phyloP scores from a whole-genome alignment of 192 early-diverging fungal species.

The Blastocladiella britannica region DNA sequence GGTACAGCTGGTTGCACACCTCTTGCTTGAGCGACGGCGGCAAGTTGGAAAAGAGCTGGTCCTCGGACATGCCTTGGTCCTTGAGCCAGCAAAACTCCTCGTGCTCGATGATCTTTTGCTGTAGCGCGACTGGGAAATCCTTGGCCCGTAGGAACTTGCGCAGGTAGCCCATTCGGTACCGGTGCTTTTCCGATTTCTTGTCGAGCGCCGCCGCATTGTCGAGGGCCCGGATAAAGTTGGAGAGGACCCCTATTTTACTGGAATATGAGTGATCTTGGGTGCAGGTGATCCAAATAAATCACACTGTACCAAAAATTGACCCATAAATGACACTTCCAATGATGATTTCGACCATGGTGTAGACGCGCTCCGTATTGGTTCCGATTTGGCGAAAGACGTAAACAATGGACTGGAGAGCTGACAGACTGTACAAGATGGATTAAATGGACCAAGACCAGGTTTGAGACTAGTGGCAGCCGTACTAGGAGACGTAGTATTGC shows the following conservation, averaged over 20 bases:
- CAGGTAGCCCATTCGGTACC: background rate
- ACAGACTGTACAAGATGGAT: slow-evolving; percentile 4
- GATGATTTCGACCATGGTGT: background rate
- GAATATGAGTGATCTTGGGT: background rate
- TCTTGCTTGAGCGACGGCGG: slow-evolving; percentile 6
- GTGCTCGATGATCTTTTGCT: slow-evolving; percentile 5
- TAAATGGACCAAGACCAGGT: too few relatives aligned
- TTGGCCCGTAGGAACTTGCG: background rate
- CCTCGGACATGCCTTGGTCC: slow-evolving; percentile 9
- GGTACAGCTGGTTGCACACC: slow-evolving; percentile 7
- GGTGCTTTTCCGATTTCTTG: background rate
- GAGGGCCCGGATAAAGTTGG: slow-evolving; percentile 3
- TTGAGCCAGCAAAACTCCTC: slow-evolving; percentile 5
- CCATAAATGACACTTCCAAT: background rate
- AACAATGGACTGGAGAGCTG: background rate
- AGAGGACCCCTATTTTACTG: slow-evolving; percentile 4
- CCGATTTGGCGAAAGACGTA: slow-evolving; percentile 4
- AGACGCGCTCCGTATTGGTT: slow-evolving; percentile 4
- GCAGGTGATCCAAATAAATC: too few relatives aligned
- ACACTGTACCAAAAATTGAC: background rate
- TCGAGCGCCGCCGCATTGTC: slow-evolving; percentile 7
- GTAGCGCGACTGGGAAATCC: slow-evolving; percentile 1
- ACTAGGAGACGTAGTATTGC: too few relatives aligned
- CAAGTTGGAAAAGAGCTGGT: slow-evolving; percentile 6
- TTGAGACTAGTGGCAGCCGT: too few relatives aligned